These are phyloP conservation scores for Lentinula lateritia DNA, from an alignment of 768 basidiomycete species.

Conservation along the genomic window DNA sequence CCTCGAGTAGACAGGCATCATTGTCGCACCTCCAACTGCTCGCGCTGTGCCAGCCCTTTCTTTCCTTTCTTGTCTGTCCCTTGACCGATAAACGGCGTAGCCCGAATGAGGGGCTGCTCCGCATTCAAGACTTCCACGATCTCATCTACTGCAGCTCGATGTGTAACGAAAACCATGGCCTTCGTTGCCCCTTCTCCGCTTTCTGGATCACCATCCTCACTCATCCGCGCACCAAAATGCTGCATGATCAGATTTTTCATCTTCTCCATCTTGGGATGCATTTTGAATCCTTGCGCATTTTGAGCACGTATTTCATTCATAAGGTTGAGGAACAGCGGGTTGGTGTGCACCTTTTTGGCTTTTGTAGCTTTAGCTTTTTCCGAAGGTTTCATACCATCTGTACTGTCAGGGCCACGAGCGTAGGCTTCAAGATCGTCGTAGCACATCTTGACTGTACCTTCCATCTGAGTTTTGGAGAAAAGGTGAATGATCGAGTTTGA, in stretches of 20 bases:
- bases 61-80: slow-evolving; percentile 78
- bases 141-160: slow-evolving; percentile 85
- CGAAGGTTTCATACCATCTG: slow-evolving; percentile 13
- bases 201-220: slow-evolving; percentile 33
- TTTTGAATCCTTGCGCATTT: slow-evolving; percentile 44
- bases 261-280: slow-evolving; percentile 92
- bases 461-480: slow-evolving; percentile 46
- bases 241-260: slow-evolving; percentile 69
- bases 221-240: slow-evolving; percentile 61
- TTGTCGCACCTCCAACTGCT: slow-evolving; percentile 76
- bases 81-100: slow-evolving; percentile 88
- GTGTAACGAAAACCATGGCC: slow-evolving; percentile 95
- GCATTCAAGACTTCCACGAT: slow-evolving; percentile 75
- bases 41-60: slow-evolving; percentile 86
- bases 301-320: slow-evolving; percentile 65
- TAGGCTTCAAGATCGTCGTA: slow-evolving; percentile 55
- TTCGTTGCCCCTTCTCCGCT: slow-evolving; percentile 40
- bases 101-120: slow-evolving; percentile 74
- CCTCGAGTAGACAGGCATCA: background rate
- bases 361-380: slow-evolving; percentile 34
- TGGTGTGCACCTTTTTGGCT: slow-evolving; percentile 41
- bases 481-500: slow-evolving; percentile 2
- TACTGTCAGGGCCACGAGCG: slow-evolving; percentile 28
- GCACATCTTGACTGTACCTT: slow-evolving; percentile 79
- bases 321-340: slow-evolving; percentile 58